Evolutionary conservation across 2,329 filamentous ascomycete species (phyloP).

Genomic region (Diplocarpon rosae): DNA sequence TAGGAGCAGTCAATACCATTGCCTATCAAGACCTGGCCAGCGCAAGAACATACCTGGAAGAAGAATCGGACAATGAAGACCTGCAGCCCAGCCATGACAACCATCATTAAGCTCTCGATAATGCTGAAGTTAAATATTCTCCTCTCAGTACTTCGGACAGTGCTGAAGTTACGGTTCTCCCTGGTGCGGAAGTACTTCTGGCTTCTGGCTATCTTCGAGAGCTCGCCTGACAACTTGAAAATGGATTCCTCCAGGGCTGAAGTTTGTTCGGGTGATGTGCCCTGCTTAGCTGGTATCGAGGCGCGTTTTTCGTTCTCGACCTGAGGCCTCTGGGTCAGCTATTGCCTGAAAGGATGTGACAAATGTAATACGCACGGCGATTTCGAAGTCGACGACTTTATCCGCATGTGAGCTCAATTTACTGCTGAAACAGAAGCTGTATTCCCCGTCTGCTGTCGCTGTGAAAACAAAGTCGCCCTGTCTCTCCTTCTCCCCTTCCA

Average conservation of each 20-base stretch:
- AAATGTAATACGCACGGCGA: slow-evolving; percentile 53
- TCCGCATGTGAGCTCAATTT: slow-evolving; percentile 97
- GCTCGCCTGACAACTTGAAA: slow-evolving; percentile 83
- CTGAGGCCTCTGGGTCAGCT: slow-evolving; percentile 33
- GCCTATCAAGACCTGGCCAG: slow-evolving; percentile 1
- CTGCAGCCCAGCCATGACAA: slow-evolving; percentile 91
- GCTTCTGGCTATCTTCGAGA: slow-evolving; percentile 90
- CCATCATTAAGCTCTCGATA: slow-evolving; percentile 82
- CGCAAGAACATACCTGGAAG: slow-evolving; percentile 59
- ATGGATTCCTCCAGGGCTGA: slow-evolving; percentile 84
- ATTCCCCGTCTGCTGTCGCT: slow-evolving; percentile 76
- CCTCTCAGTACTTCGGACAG: slow-evolving; percentile 88
- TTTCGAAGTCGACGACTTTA: slow-evolving; percentile 97
- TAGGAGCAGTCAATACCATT: slow-evolving; percentile 5
- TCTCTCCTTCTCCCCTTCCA: slow-evolving; percentile 81
- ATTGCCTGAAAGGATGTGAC: not conserved
- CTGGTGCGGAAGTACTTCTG: slow-evolving; percentile 99
- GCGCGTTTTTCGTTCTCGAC: slow-evolving; percentile 84
- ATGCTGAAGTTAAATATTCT: slow-evolving; percentile 96
- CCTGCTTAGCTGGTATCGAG: slow-evolving; percentile 77
- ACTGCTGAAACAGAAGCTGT: slow-evolving; percentile 97
- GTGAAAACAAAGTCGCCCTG: slow-evolving; percentile 98
- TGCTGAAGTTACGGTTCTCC: slow-evolving; percentile 98
- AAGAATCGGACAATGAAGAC: slow-evolving; percentile 98
- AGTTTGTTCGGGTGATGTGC: slow-evolving; percentile 80